Base-by-base conservation (phyloP, 768 basidiomycete genomes). In the Tulasnella sp. region DNA sequence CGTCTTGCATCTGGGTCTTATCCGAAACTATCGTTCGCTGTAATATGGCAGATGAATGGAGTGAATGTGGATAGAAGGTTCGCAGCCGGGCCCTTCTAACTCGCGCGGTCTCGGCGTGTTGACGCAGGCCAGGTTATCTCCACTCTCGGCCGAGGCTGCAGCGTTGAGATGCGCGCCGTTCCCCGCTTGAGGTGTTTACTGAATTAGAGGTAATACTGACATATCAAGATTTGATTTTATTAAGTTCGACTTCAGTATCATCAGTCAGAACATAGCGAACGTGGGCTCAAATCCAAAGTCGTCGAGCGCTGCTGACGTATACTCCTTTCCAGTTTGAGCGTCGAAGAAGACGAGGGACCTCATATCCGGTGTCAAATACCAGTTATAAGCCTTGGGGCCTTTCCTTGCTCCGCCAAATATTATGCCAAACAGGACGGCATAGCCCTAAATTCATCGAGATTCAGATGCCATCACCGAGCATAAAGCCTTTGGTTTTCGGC, bases 341-440 rank as follows among this genome's bases (percentile, higher is more conserved):
- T 74, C 73, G 73, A 74, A 74, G 39, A 74, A 74, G 6, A 74
- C 10, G 9, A 46, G 39, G 21, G 73, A 74, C 9, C 21, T 21
- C 39, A 74, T 40, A 39, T 74, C 73, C 18, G 38, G 34, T 27
- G 39, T n/a, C 73, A 74, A 38, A 9, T 46, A 40, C 73, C 39
- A 74, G 73, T 74, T 74, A 19, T 74, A 74, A n/a, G 73, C 73
- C 21, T 42, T 40, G 6, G 73, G 73, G 7, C 73, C 73, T 36
- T 27, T 27, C 27, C 12, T 40, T 31, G 73, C 16, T 31, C n/a
- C 44, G 5, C 73, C 73, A 74, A 40, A 74, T 6, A 74, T 46
- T 4, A 74, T 42, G 0, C 73, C 73, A 38, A 74, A 74, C 8
- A 74, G 73, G 7, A 21, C 27, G 34, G 39, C 6, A 34, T 74